Evolutionary conservation across 192 early-diverging fungal genomes (phyloP).

Genomic region (Obelidium mucronatum): DNA sequence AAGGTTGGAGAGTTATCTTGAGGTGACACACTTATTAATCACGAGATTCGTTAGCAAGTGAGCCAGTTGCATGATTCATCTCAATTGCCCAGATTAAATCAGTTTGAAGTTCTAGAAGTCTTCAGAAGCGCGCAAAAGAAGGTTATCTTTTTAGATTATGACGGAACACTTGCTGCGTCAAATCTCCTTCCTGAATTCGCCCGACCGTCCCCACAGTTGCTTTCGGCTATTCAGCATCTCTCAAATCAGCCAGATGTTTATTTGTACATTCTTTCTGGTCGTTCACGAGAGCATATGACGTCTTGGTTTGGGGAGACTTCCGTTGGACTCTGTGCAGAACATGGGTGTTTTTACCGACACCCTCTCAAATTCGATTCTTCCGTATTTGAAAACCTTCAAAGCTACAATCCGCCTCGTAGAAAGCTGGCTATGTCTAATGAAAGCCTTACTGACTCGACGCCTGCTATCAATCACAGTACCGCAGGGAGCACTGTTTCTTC

Average conservation of each 20-base stretch:
- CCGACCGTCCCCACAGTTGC: conserved; percentile 78
- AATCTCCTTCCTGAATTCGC: conserved; percentile 94
- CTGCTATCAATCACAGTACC: neutral
- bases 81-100: neutral
- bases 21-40: too few species aligned
- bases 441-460: neutral
- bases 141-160: conserved; percentile 94
- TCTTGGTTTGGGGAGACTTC: conserved; percentile 87
- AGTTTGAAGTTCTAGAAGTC: conserved; percentile 57
- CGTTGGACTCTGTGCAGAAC: conserved; percentile 97
- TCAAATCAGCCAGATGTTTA: conserved; percentile 78
- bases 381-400: conserved; percentile 23
- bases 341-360: conserved; percentile 98
- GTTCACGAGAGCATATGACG: conserved; percentile 87
- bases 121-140: conserved; percentile 70
- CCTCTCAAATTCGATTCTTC: conserved; percentile 53
- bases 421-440: neutral
- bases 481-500: neutral
- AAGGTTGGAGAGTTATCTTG: too few species aligned
- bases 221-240: conserved; percentile 77
- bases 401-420: conserved; percentile 23
- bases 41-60: conserved; percentile 69
- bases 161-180: conserved; percentile 84
- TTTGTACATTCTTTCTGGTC: conserved; percentile 96
- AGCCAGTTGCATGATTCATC: conserved; percentile 58